Percentiles rank a stretch among this genome's conserved stretches.
Conservation (phyloP, 805 yeast genomes). For the Tetrapisispora arboricola region DNA sequence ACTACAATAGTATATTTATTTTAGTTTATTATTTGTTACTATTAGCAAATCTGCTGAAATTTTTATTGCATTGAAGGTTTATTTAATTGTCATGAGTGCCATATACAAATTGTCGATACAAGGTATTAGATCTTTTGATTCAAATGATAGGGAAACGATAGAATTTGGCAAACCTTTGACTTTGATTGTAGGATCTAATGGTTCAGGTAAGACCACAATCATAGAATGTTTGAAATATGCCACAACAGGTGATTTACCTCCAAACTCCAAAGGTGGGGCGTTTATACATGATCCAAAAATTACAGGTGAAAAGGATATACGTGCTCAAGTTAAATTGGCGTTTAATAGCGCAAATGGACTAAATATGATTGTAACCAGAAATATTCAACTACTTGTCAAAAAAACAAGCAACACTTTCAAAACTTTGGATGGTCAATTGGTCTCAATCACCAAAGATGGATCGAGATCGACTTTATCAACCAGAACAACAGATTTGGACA, state of each 20-base stretch:
- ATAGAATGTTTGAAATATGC: constrained; percentile 91
- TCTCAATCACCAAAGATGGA: constrained; percentile 48
- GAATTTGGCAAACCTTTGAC: constrained; percentile 88
- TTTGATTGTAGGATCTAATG: constrained; percentile 89
- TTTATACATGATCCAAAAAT: constrained; percentile 88
- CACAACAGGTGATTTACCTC: constrained; percentile 93
- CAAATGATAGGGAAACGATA: constrained; percentile 74
- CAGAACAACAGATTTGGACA: constrained; percentile 74
- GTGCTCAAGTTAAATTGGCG: constrained; percentile 85
- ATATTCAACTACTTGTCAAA: constrained; percentile 64
- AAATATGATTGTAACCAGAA: constrained; percentile 77
- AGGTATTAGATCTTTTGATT: constrained; percentile 87
- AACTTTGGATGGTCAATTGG: constrained; percentile 82
- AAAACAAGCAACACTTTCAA: constrained; percentile 64
- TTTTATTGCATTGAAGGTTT: too few species aligned
- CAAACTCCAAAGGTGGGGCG: constrained; percentile 92
- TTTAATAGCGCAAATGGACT: constrained; percentile 63
- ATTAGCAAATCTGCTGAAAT: too few species aligned
- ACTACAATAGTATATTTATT: too few species aligned
- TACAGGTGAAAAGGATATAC: constrained; percentile 62
- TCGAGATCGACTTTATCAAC: constrained; percentile 69
- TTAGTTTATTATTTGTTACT: too few species aligned
- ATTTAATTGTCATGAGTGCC: constrained; percentile 30
- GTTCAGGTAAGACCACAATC: constrained; percentile 93
- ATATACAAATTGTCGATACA: constrained; percentile 57